Base-by-base conservation (phyloP, 2,329 filamentous ascomycete genomes). In the Aspergillus calidoustus region DNA sequence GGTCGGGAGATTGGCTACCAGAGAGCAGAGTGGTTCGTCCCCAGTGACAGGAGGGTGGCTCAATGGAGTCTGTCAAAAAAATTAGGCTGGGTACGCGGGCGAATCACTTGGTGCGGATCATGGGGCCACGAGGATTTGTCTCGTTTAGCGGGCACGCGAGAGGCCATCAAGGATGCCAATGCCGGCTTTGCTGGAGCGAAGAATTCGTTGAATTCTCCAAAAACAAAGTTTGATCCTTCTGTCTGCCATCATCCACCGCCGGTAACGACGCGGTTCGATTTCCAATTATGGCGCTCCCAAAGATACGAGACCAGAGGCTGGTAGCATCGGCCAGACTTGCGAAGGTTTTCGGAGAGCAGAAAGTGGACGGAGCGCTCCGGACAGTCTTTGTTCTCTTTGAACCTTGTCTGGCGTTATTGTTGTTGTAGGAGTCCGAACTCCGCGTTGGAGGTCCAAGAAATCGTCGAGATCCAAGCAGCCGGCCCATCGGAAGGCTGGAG, bases 401-500 rank as follows among this genome's bases (percentile, higher is more conserved):
- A 41, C 34, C 34, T 41, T 41, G 34, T 41, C 34, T 41, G 11
- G 34, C 34, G 34, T 13, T 28, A 28, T 4, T 28, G 13, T 41
- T 41, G 34, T 41, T 41, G 34, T 41, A 41, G 34, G 34, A 41
- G 34, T 41, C 9, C 34, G 34, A 41, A 41, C 34, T 41, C 34
- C 34, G 34, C 15, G 34, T 41, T 13, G 11, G 11, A 15, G 1
- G 11, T 13, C 34, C 34, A 15, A 41, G 34, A 41, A 13, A 41
- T 41, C 43, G 41, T n/a, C 54, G n/a, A 57, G 31, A 57, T 46
- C 47, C 30, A 22, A 47, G 30, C 41, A 31, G 31, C 19, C 17
- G 50, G n/a, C 17, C 50, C 52, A 44, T 43, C 54, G 49, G 60
- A 62, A 63, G 15, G 50, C 61, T 60, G 64, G 63, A 62, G 57